Conservation (phyloP, 2,329 filamentous ascomycete species). For the Ophiosphaerella narmari region DNA sequence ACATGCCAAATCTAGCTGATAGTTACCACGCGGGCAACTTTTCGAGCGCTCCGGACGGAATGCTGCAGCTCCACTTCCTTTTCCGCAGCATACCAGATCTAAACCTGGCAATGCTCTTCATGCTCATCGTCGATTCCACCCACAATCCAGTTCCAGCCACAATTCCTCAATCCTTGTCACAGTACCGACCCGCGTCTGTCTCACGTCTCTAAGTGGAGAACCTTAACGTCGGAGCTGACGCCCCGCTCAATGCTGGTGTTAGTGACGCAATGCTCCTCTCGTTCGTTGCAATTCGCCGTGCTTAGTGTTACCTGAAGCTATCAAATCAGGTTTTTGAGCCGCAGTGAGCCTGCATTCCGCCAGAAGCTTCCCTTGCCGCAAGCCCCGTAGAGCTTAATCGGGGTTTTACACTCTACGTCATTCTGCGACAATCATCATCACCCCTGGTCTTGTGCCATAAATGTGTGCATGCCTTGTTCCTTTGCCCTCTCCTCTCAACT, state of each 20-base stretch:
- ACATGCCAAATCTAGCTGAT: background rate
- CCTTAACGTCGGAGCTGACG: slow-evolving; percentile 32
- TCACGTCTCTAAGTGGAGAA: slow-evolving; percentile 33
- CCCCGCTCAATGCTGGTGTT: slow-evolving; percentile 38
- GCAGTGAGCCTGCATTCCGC: slow-evolving; percentile 29
- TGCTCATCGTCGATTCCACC: slow-evolving; percentile 39
- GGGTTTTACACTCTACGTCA: slow-evolving; percentile 40
- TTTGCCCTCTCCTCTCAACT: slow-evolving; percentile 19
- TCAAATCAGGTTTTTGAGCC: slow-evolving; percentile 47
- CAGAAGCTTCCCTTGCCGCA: slow-evolving; percentile 41
- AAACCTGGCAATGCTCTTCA: slow-evolving; percentile 26
- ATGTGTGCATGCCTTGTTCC: slow-evolving; percentile 27
- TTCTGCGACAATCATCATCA: slow-evolving; percentile 24
- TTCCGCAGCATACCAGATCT: slow-evolving; percentile 14
- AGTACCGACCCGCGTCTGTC: slow-evolving; percentile 30
- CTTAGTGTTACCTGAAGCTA: slow-evolving; percentile 23
- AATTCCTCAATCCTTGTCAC: slow-evolving; percentile 24
- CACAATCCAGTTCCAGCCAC: slow-evolving; percentile 36
- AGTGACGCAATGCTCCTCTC: slow-evolving; percentile 43
- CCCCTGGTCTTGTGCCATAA: slow-evolving; percentile 35
- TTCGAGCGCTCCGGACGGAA: background rate
- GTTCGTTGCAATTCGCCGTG: slow-evolving; percentile 32
- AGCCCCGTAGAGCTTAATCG: slow-evolving; percentile 22
- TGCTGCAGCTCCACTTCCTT: slow-evolving; percentile 22
- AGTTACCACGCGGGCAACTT: background rate